These are phyloP conservation scores for Calophaca sinica DNA, from an alignment of 306 rosid species.

Conservation along the genomic window DNA sequence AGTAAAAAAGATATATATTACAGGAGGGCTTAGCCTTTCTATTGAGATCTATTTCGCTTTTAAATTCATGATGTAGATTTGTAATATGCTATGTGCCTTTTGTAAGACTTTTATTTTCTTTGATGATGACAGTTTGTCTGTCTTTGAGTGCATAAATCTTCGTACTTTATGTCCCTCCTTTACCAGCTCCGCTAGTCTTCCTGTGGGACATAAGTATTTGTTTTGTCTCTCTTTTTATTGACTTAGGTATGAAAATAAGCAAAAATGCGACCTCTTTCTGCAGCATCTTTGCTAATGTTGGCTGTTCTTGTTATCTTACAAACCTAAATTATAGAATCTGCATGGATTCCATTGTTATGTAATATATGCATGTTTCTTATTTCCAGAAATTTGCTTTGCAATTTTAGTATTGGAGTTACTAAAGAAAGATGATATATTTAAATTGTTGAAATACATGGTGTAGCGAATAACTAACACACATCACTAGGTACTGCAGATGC, in stretches of 20 bases:
- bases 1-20: background rate
- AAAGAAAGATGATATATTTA: constrained; percentile 24
- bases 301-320: constrained; percentile 29
- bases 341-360: background rate
- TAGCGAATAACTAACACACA: constrained; percentile 17
- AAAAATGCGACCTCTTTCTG: constrained; percentile 26
- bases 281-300: constrained; percentile 18
- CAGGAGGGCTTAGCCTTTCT: constrained; percentile 8
- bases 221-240: background rate
- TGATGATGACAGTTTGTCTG: no score
- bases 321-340: constrained; percentile 5
- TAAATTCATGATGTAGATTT: constrained; percentile 16
- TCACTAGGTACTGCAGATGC: constrained; percentile 2
- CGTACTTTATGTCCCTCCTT: no score
- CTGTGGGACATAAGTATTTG: background rate
- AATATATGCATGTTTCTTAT: background rate
- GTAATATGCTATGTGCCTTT: no score
- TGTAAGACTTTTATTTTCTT: no score
- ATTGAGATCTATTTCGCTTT: background rate
- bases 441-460: constrained; percentile 17
- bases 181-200: no score
- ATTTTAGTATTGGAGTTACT: constrained; percentile 21
- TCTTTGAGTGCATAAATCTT: no score
- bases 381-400: constrained; percentile 5
- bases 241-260: background rate